Evolutionary conservation across 768 basidiomycete genomes (phyloP).

Genomic region (Phaeotremella fagi): DNA sequence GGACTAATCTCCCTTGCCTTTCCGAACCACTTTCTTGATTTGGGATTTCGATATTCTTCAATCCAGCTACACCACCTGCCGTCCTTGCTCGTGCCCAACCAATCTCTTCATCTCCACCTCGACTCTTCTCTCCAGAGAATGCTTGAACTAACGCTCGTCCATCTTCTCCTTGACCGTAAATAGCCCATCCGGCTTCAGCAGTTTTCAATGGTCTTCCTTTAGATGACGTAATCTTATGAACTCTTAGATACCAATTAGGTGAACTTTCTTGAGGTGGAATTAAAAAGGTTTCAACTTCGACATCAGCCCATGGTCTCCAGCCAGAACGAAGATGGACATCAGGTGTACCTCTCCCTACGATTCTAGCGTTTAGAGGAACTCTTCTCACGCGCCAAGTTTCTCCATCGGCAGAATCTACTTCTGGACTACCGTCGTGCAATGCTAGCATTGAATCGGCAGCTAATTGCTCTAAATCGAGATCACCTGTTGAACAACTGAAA

Average conservation of each 20-base stretch:
- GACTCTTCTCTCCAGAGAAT: constrained; percentile 51
- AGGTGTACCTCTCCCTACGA: constrained; percentile 50
- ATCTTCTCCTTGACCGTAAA: constrained; percentile 63
- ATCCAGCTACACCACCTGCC: constrained; percentile 61
- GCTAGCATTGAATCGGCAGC: constrained; percentile 69
- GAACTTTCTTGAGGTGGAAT: constrained; percentile 58
- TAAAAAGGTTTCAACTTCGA: constrained; percentile 69
- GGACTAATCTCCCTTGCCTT: constrained; percentile 53
- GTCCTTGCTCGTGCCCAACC: constrained; percentile 57
- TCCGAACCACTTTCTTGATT: constrained; percentile 12
- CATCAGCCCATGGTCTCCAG: constrained; percentile 72
- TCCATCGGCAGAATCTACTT: constrained; percentile 50
- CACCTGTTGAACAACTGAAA: constrained; percentile 67
- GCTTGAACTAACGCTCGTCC: constrained; percentile 59
- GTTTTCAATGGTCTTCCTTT: constrained; percentile 55
- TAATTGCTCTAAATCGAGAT: constrained; percentile 64
- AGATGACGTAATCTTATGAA: constrained; percentile 57
- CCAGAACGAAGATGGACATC: constrained; percentile 58
- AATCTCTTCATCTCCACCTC: constrained; percentile 54
- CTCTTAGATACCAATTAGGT: constrained; percentile 65
- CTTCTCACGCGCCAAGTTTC: constrained; percentile 69
- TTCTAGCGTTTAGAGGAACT: constrained; percentile 57
- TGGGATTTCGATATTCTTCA: constrained; percentile 53
- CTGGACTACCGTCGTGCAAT: constrained; percentile 58
- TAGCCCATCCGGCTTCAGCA: constrained; percentile 68